Base-by-base conservation (phyloP, 2,329 filamentous ascomycete genomes). In the Microdochium nivale region DNA sequence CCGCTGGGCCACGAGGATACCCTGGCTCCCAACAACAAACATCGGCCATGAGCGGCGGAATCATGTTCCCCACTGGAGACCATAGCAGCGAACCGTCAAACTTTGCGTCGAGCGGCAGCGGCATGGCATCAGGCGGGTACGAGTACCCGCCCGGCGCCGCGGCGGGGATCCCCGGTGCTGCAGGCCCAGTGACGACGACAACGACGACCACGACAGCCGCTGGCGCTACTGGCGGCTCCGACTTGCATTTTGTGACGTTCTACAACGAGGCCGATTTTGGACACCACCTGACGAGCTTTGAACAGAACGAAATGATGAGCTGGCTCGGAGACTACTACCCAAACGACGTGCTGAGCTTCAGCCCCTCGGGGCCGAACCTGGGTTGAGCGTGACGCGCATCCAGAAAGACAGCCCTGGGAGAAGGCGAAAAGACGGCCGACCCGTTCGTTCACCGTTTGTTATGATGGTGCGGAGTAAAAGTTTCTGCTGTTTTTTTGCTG, bases 181-280 rank as follows among this genome's bases (percentile, higher is more conserved):
- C 9, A 8, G 10, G 19, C 7, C 19, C 35, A 16, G 35, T 11
- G 14, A 21, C 19, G 13, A 23, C 13, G 16, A 24, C 40, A 19
- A 21, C n/a, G 16, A 24, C n/a, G 19, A 44, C 21, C 40, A 44
- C 21, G 40, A 44, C 16, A 5, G 13, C 40, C 23, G 40, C n/a
- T 24, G 40, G 40, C 9, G 13, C 21, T 4, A 23, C n/a, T 3
- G 21, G 16, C 40, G 58, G 10, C 54, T 61, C 14, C 59, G 40
- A 62, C 35, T 47, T 67, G 16, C 62, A 65, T 14, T 53, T 67
- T 8, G 55, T 65, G 11, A 65, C 63, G 11, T 63, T 63, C 50
- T 62, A 67, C n/a, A 66, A 66, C 51, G 64, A 67, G 54, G 63
- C 63, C 19, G 65, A 66, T 37, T 65, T 67, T 48, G 61, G 62